These are phyloP conservation scores for Calonectria montana DNA, from an alignment of 2,329 filamentous ascomycete genomes.

Conservation along the genomic window DNA sequence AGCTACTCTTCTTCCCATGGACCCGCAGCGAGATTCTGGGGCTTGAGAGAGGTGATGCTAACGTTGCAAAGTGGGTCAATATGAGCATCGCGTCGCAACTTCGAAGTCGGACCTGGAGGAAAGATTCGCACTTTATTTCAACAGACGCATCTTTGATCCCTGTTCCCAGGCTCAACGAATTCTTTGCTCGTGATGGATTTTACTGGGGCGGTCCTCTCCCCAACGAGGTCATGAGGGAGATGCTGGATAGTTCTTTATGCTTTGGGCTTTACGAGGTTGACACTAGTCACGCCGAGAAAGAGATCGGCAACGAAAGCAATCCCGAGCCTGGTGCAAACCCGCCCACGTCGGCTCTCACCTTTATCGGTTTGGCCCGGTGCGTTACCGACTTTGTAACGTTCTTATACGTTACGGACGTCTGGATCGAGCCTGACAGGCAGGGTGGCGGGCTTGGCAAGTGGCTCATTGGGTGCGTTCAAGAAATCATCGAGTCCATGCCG, in stretches of 20 bases:
- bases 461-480: conserved; percentile 68
- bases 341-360: conserved; percentile 1
- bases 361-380: conserved; percentile 55
- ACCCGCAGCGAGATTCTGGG: neutral
- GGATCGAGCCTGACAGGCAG: conserved; percentile 65
- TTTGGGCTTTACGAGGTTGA: conserved; percentile 61
- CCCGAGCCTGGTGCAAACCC: neutral
- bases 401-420: conserved; percentile 73
- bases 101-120: conserved; percentile 11
- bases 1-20: neutral
- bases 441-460: conserved; percentile 69
- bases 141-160: conserved; percentile 19
- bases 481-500: conserved; percentile 63
- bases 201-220: conserved; percentile 66
- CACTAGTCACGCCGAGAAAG: neutral
- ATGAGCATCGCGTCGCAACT: conserved; percentile 21
- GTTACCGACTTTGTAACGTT: conserved; percentile 75
- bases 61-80: neutral
- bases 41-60: neutral
- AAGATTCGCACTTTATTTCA: conserved; percentile 17
- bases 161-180: conserved; percentile 55
- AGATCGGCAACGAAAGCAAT: neutral
- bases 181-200: conserved; percentile 61
- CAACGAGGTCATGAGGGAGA: conserved; percentile 54
- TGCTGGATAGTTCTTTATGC: conserved; percentile 65